Evolutionary conservation across 805 yeast genomes (phyloP), one percentile per base, ranked within the genome.

Genomic region (Pichia kluyveri): DNA sequence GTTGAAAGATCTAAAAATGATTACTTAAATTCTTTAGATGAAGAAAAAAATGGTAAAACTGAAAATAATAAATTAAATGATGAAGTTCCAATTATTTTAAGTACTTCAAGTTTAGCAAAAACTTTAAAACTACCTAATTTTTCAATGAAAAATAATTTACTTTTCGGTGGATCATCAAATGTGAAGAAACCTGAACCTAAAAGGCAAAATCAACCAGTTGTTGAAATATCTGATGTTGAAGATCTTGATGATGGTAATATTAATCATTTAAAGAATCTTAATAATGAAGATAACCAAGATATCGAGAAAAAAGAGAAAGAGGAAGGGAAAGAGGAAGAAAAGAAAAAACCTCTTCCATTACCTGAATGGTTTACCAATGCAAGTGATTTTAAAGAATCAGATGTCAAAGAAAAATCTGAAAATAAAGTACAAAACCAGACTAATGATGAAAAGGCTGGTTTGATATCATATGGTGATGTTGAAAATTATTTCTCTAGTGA

Each of bases 391-490:
- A 45, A 44, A 12, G 42, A 40, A 2, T 23, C 50, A 30, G 14
- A 6, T 30, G 32, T 11, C 14, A 32, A 4, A 19, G 26, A 15
- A 10, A 26, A 14, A 11, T 2, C 2, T 14, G 4, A 23, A 30
- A 26, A 9, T n/a, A 9, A 11, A 18, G n/a, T 23, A 23, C 30
- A 26, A 28, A 47, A 40, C 1, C 15, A 47, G 19, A 63, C 68
- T 4, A 71, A 67, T 30, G 74, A 72, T 43, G 77, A 74, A 48
- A 64, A 65, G 41, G 73, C 70, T 1, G 82, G 82, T 0, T 58
- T 80, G 43, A 67, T 78, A 5, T 65, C 80, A 0, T 78, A 78
- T 75, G 60, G 62, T 40, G 80, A 76, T 48, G 75, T 77, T 1
- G 67, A 62, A 32, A n/a, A 41, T 12, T 57, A 62, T 18, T 39